These are phyloP conservation scores for Tetraselmis chui DNA, from an alignment of 139 green algal genomes.

Conservation along the genomic window DNA sequence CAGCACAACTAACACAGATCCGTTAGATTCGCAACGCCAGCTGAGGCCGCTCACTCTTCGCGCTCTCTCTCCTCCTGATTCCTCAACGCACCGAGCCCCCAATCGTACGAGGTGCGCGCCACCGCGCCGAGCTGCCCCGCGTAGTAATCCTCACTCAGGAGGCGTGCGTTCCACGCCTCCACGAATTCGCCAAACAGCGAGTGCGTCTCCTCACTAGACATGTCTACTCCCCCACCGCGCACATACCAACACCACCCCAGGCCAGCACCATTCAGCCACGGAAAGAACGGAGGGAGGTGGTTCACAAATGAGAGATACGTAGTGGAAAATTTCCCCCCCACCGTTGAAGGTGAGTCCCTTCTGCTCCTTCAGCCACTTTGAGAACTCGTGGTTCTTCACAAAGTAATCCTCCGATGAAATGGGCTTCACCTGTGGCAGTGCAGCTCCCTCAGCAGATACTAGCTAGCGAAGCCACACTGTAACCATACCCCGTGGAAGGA, in stretches of 20 bases:
- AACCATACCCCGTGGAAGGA: too few species aligned
- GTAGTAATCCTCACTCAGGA: conserved; percentile 38
- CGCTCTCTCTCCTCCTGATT: neutral
- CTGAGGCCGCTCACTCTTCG: neutral
- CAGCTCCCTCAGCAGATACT: neutral
- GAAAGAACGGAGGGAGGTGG: too few species aligned
- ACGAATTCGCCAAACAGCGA: conserved; percentile 54
- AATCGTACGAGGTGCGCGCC: conserved; percentile 40
- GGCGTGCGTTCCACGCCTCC: conserved; percentile 40
- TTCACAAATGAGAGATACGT: too few species aligned
- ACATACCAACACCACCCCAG: too few species aligned
- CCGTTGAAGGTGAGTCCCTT: conserved; percentile 39
- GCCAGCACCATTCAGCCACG: too few species aligned
- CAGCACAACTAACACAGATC: too few species aligned
- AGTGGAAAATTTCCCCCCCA: too few species aligned
- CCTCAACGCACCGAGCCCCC: conserved; percentile 26
- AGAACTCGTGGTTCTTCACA: conserved; percentile 46
- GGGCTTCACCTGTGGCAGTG: conserved; percentile 7
- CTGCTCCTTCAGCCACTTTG: conserved; percentile 43
- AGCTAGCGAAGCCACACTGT: neutral
- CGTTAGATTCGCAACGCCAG: too few species aligned
- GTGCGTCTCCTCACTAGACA: conserved; percentile 34
- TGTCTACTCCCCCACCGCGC: too few species aligned
- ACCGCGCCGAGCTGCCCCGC: conserved; percentile 23
- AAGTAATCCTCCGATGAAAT: conserved; percentile 51